phyloP scores from a whole-genome alignment of 345 rosid species.

The Microcos paniculata region DNA sequence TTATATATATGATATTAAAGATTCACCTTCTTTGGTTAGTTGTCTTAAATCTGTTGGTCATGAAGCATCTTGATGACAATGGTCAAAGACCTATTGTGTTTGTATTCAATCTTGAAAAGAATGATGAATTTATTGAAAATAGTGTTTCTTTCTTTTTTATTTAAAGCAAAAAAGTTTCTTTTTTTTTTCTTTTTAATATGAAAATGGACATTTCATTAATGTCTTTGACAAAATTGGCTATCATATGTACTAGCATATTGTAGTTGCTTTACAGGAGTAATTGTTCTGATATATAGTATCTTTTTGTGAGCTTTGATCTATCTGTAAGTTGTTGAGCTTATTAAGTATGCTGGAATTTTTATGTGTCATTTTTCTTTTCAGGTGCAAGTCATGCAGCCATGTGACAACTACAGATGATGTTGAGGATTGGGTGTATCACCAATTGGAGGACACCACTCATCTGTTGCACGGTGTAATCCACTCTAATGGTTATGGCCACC shows the following conservation, averaged over 20 bases:
- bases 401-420: slow-evolving; percentile 44
- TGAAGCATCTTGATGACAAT: background rate
- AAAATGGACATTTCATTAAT: background rate
- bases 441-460: slow-evolving; percentile 64
- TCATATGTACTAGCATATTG: background rate
- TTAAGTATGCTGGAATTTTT: background rate
- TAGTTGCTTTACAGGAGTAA: background rate
- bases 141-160: background rate
- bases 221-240: background rate
- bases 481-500: slow-evolving; percentile 71
- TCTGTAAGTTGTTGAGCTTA: background rate
- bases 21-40: background rate
- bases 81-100: background rate
- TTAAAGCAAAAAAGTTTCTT: background rate
- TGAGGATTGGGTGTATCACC: slow-evolving; percentile 63
- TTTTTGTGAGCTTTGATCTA: background rate
- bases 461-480: slow-evolving; percentile 70
- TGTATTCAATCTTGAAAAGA: background rate
- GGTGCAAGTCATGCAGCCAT: slow-evolving; percentile 58
- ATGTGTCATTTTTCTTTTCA: slow-evolving; percentile 3
- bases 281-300: background rate
- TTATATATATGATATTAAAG: background rate
- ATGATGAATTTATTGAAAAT: background rate
- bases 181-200: background rate
- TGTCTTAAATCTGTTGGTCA: background rate